Evolutionary conservation across 768 basidiomycete genomes (phyloP).

Genomic region (Trametes sanguinea): DNA sequence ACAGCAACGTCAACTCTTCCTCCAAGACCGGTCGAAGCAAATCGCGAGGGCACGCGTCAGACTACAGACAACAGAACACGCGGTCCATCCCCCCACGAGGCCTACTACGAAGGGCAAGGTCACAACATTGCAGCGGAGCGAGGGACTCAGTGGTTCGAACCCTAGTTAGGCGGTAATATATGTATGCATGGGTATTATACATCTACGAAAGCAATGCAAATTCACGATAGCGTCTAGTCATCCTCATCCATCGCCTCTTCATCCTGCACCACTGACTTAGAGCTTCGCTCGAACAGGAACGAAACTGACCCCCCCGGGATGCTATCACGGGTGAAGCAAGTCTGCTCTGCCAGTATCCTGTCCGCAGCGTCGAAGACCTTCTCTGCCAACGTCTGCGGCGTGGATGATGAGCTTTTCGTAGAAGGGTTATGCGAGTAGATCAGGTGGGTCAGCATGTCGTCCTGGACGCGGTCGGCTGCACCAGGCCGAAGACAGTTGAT

Average conservation of each 20-base stretch:
- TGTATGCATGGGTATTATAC: neutral
- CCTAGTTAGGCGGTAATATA: too few species aligned
- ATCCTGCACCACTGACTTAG: conserved; percentile 29
- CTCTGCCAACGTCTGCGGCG: conserved; percentile 33
- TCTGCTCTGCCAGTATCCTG: conserved; percentile 42
- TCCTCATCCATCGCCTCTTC: conserved; percentile 15
- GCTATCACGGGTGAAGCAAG: conserved; percentile 40
- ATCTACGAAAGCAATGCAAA: too few species aligned
- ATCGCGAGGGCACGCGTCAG: neutral
- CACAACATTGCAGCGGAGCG: too few species aligned
- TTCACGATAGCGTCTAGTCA: neutral
- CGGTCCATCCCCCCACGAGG: too few species aligned
- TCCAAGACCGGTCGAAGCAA: too few species aligned
- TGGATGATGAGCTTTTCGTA: neutral
- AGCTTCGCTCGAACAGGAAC: conserved; percentile 71
- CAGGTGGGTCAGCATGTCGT: conserved; percentile 62
- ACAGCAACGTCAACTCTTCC: too few species aligned
- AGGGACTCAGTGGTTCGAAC: too few species aligned
- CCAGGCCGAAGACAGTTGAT: conserved; percentile 64
- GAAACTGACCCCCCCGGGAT: conserved; percentile 70
- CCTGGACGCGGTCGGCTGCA: conserved; percentile 55
- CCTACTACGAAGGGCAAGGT: too few species aligned
- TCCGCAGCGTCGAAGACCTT: conserved; percentile 48
- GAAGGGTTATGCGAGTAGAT: conserved; percentile 33
- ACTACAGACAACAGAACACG: too few species aligned